Conservation (phyloP, 2,329 filamentous ascomycete species). For the Tolypocladium capitatum region DNA sequence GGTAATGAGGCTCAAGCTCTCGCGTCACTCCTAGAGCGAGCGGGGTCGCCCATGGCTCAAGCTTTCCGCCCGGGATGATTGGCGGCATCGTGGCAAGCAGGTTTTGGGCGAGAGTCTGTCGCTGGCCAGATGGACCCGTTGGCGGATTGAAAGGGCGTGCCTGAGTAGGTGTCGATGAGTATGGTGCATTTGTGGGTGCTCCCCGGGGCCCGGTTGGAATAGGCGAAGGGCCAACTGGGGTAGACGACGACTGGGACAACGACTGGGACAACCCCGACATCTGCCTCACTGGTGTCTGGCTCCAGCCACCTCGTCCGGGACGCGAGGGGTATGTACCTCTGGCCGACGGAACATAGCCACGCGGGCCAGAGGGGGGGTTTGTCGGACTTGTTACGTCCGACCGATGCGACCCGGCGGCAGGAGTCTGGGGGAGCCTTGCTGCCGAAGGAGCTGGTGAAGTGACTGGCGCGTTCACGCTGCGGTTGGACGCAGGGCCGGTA, state of each 20-base stretch:
- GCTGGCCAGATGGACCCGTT: conserved; percentile 34
- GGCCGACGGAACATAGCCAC: conserved; percentile 34
- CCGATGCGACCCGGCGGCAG: conserved; percentile 18
- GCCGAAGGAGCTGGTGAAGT: conserved; percentile 21
- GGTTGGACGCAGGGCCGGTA: conserved; percentile 25
- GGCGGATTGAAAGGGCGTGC: conserved; percentile 40
- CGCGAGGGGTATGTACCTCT: conserved; percentile 32
- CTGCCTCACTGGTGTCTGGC: conserved; percentile 18
- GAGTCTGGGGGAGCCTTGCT: conserved; percentile 20
- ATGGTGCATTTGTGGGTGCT: conserved; percentile 16
- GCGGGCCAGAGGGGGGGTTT: conserved; percentile 38
- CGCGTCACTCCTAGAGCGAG: conserved; percentile 33
- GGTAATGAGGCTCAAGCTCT: conserved; percentile 40
- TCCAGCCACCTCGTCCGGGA: conserved; percentile 33
- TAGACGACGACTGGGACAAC: conserved; percentile 26
- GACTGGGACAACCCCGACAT: conserved; percentile 19
- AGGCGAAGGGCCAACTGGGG: conserved; percentile 22
- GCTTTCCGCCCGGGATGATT: conserved; percentile 39
- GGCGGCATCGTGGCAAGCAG: conserved; percentile 37
- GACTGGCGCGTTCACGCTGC: conserved; percentile 25
- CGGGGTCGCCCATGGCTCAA: conserved; percentile 32
- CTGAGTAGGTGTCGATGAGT: conserved; percentile 28
- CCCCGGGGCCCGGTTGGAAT: conserved; percentile 37
- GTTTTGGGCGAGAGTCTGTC: conserved; percentile 37
- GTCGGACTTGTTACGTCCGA: conserved; percentile 31